Percentiles rank a stretch among this genome's conserved stretches.
phyloP scores from a whole-genome alignment of 352 stramenopile genomes.

The Globisporangium acanthophoron region DNA sequence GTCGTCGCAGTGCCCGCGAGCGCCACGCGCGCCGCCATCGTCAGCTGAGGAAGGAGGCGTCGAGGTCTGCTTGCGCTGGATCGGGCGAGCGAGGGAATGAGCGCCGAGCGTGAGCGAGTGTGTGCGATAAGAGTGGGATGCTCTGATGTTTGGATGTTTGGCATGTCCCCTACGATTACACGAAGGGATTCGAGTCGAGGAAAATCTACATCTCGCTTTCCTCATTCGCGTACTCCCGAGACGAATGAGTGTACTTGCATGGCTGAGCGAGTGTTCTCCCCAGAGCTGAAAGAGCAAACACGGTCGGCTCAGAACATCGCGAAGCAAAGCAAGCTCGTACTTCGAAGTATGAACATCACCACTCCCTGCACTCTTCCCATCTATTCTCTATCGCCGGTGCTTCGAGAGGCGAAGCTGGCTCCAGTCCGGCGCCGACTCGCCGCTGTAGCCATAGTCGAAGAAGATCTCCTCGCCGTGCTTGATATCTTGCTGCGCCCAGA shows the following conservation, averaged over 20 bases:
- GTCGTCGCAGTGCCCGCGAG: slow-evolving; percentile 3
- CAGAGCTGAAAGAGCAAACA: too few relatives aligned
- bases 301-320: too few relatives aligned
- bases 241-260: too few relatives aligned
- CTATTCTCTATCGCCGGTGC: neutral
- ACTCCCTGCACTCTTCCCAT: neutral
- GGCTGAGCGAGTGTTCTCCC: too few relatives aligned
- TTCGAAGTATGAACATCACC: neutral
- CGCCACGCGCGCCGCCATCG: slow-evolving; percentile 8
- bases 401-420: slow-evolving; percentile 32
- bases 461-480: slow-evolving; percentile 67
- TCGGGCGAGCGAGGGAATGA: too few relatives aligned
- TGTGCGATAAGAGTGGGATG: too few relatives aligned
- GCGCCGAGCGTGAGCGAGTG: too few relatives aligned
- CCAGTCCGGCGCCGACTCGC: slow-evolving; percentile 55
- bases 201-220: too few relatives aligned
- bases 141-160: neutral
- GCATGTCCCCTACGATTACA: neutral
- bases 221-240: too few relatives aligned
- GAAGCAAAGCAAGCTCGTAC: too few relatives aligned
- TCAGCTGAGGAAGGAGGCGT: too few relatives aligned
- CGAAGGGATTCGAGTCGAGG: too few relatives aligned
- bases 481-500: slow-evolving; percentile 90
- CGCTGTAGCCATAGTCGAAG: slow-evolving; percentile 68
- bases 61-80: neutral